Conservation (phyloP, 441 rosid genomes). For the Adansonia grandidieri region DNA sequence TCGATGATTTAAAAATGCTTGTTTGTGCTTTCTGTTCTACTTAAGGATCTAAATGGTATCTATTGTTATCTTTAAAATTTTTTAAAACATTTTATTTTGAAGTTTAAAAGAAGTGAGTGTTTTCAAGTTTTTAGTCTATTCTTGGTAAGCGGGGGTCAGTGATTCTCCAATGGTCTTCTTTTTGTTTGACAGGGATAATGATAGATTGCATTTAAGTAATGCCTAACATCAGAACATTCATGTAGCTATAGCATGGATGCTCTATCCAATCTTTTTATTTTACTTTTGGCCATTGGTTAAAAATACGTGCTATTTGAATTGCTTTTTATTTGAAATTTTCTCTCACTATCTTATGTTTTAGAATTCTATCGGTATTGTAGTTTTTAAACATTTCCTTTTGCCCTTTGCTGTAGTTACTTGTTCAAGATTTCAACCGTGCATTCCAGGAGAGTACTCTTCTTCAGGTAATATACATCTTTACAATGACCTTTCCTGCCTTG, state of each 20-base stretch:
- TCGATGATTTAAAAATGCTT: neutral
- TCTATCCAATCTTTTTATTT: neutral
- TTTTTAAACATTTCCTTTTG: slow-evolving; percentile 18
- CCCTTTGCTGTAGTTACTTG: slow-evolving; percentile 53
- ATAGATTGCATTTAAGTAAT: slow-evolving; percentile 6
- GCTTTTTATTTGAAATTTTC: slow-evolving; percentile 13
- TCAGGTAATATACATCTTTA: slow-evolving; percentile 53
- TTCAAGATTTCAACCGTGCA: slow-evolving; percentile 96
- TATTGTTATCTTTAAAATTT: neutral
- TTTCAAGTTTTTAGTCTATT: neutral
- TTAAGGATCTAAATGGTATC: slow-evolving; percentile 10
- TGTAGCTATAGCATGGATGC: neutral
- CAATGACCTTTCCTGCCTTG: neutral
- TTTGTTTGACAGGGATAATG: neutral
- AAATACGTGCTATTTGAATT: neutral
- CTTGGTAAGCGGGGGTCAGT: too few species aligned
- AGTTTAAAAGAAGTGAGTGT: neutral
- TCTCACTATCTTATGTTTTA: neutral
- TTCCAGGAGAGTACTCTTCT: slow-evolving; percentile 91
- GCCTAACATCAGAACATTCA: neutral
- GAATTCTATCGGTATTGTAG: neutral
- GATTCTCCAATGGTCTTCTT: neutral
- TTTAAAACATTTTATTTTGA: neutral
- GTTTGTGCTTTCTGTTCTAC: neutral
- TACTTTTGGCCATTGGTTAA: neutral